Evolutionary conservation across 495 filamentous ascomycete species (phyloP).

Genomic region (Chaetomium fimeti): DNA sequence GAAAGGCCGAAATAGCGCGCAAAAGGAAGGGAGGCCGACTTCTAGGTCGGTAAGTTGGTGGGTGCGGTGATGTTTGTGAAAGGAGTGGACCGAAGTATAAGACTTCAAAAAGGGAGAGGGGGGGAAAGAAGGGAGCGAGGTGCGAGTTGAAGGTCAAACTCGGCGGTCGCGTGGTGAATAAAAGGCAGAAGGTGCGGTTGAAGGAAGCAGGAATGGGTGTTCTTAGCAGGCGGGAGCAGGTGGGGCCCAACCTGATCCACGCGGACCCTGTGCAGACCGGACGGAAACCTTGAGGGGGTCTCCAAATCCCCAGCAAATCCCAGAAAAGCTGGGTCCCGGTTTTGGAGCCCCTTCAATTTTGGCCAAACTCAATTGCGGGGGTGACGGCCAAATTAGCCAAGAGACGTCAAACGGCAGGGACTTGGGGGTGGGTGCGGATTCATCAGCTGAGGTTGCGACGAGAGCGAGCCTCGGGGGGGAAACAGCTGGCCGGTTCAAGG

Average conservation of each 20-base stretch:
- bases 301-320: slow-evolving; percentile 28
- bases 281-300: slow-evolving; percentile 9
- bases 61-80: slow-evolving; percentile 14
- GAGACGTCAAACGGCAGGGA: background rate
- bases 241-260: slow-evolving; percentile 24
- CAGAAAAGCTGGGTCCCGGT: slow-evolving; percentile 29
- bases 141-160: slow-evolving; percentile 21
- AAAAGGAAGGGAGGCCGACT: slow-evolving; percentile 13
- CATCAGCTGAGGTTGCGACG: background rate
- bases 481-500: background rate
- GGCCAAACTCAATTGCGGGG: slow-evolving; percentile 22
- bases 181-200: slow-evolving; percentile 21
- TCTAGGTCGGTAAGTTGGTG: slow-evolving; percentile 3
- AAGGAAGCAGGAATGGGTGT: slow-evolving; percentile 8
- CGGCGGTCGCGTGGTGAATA: slow-evolving; percentile 22
- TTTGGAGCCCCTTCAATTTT: slow-evolving; percentile 29
- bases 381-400: slow-evolving; percentile 22
- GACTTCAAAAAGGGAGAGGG: slow-evolving; percentile 42
- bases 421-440: background rate
- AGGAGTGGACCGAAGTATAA: slow-evolving; percentile 30
- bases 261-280: slow-evolving; percentile 13
- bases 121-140: slow-evolving; percentile 25
- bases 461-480: background rate
- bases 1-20: slow-evolving; percentile 32
- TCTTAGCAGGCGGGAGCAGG: slow-evolving; percentile 20